Evolutionary conservation across 495 filamentous ascomycete species (phyloP).

Genomic region (Clavariopsis aquatica): DNA sequence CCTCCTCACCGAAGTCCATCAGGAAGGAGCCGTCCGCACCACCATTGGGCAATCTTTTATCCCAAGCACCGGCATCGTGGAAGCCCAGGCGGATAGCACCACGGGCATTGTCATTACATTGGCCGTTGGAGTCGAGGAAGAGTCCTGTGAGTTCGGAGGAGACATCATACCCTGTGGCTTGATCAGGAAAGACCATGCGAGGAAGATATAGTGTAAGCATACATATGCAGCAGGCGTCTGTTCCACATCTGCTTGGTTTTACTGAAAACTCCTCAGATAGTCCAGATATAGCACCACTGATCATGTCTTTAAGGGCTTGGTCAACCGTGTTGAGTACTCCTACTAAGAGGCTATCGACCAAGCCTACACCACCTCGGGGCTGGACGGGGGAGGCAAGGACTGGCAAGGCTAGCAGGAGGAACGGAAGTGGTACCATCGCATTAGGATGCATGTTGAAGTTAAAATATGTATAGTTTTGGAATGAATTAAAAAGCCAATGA

Average conservation of each 20-base stretch:
- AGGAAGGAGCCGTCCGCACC: constrained; percentile 40
- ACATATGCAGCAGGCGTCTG: constrained; percentile 33
- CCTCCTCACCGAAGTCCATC: constrained; percentile 30
- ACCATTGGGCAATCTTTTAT: constrained; percentile 20
- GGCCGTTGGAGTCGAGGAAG: constrained; percentile 25
- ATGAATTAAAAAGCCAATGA: no score
- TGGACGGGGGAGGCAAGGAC: no score
- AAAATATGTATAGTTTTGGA: no score
- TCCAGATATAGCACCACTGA: constrained; percentile 18
- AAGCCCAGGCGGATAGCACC: constrained; percentile 40
- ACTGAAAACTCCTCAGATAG: background rate
- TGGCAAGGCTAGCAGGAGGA: no score
- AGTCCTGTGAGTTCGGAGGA: constrained; percentile 19
- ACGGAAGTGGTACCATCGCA: no score
- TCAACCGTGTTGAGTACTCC: constrained; percentile 11
- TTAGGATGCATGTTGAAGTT: no score
- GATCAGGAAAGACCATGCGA: background rate
- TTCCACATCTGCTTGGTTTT: constrained; percentile 14
- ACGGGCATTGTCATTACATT: constrained; percentile 39
- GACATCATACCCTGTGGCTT: constrained; percentile 21
- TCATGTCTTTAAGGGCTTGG: constrained; percentile 28
- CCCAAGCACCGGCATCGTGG: constrained; percentile 41
- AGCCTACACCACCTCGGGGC: no score
- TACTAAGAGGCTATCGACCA: constrained; percentile 28
- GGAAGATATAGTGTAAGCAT: background rate